Evolutionary conservation across 2,329 filamentous ascomycete genomes (phyloP).

Genomic region (Pezicula neosporulosa): DNA sequence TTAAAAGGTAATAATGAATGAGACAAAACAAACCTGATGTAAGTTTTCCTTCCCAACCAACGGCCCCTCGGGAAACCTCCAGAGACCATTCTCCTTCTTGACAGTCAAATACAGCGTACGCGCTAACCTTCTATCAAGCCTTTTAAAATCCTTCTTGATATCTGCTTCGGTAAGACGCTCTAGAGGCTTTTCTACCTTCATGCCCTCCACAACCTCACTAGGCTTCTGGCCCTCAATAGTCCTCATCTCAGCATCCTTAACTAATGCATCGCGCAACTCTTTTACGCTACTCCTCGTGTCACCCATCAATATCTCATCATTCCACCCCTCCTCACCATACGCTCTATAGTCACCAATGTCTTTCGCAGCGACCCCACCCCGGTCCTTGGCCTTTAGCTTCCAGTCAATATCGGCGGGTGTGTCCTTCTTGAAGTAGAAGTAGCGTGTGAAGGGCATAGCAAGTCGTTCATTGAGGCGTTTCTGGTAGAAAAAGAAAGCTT

Average conservation of each 20-base stretch:
- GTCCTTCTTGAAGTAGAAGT: conserved; percentile 93
- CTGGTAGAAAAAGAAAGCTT: conserved; percentile 94
- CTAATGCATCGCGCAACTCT: conserved; percentile 62
- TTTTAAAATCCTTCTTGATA: conserved; percentile 65
- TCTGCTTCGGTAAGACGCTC: conserved; percentile 77
- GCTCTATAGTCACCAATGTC: conserved; percentile 85
- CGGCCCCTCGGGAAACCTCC: conserved; percentile 77
- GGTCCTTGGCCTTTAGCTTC: conserved; percentile 78
- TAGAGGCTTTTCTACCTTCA: conserved; percentile 67
- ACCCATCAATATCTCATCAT: conserved; percentile 83
- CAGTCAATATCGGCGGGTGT: conserved; percentile 84
- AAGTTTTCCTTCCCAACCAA: conserved; percentile 71
- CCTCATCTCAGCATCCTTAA: conserved; percentile 68
- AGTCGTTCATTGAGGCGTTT: conserved; percentile 93
- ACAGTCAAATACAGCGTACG: conserved; percentile 87
- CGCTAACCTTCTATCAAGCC: conserved; percentile 76
- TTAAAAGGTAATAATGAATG: background rate
- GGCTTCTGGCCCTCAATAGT: conserved; percentile 40
- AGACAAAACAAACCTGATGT: conserved; percentile 64
- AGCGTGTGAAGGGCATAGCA: conserved; percentile 79
- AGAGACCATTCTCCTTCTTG: conserved; percentile 64
- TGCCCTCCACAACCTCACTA: conserved; percentile 70
- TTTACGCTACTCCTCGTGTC: conserved; percentile 63
- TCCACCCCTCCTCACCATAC: conserved; percentile 71
- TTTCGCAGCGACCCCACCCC: conserved; percentile 68